Base-by-base conservation (phyloP, 23 red algal genomes). In the Agarophyton chilense region DNA sequence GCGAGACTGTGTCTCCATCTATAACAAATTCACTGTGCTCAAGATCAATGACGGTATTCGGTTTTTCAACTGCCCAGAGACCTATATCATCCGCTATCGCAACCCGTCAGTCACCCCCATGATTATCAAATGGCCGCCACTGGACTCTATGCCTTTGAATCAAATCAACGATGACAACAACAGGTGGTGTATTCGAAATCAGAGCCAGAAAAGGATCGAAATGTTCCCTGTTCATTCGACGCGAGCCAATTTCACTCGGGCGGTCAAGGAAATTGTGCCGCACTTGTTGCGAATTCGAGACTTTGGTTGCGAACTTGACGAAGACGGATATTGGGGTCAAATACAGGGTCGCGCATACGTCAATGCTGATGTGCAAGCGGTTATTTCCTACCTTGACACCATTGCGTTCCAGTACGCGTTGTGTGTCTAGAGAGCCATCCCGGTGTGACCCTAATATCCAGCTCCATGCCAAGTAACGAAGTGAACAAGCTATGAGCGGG, bases 371-470 rank as follows among this genome's bases (percentile, higher is more conserved):
- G 68, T 74, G 21, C 40, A 43, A 7, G 68, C 18, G 19, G 13
- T 74, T 25, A 47, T 74, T 2, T 9, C 68, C 19, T 74, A 74
- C 36, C 25, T 74, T 22, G 40, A 74, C 40, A 49, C 38, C 4
- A 49, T 74, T 74, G 68, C 68, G 0, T 74, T 74, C 41, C 19
- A 74, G 68, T 72, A 72, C 65, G 16, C 38, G 4, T 33, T 47
- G 9, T 74, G 68, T 47, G n/a, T 61, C 6, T 61, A 47, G 12
- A 6, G n/a, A n/a, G n/a, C n/a, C n/a, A n/a, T n/a, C n/a, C n/a
- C n/a, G n/a, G n/a, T n/a, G n/a, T n/a, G n/a, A n/a, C n/a, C n/a
- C n/a, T n/a, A n/a, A n/a, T n/a, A n/a, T n/a, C n/a, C n/a, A n/a
- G n/a, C n/a, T n/a, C n/a, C n/a, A n/a, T n/a, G n/a, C n/a, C n/a